Evolutionary conservation across 352 stramenopile genomes (phyloP).

Genomic region (Phytopythium kandeliae): DNA sequence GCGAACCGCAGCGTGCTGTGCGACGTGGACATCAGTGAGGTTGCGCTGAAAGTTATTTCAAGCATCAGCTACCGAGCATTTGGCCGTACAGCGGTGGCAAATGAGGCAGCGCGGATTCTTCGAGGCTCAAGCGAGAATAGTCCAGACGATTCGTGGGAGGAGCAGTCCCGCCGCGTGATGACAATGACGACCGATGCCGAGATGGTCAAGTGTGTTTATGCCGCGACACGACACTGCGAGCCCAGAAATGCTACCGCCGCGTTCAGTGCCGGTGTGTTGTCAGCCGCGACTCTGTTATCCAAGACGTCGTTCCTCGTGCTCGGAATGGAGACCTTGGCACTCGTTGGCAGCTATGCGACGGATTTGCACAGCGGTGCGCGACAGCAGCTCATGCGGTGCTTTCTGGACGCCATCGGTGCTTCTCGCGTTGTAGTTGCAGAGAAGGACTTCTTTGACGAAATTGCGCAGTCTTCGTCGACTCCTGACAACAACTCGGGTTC

Average conservation of each 20-base stretch:
- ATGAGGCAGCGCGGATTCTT: slow-evolving; percentile 39
- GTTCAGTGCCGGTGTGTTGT: slow-evolving; percentile 11
- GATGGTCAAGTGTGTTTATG: slow-evolving; percentile 12
- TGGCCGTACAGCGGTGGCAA: slow-evolving; percentile 61
- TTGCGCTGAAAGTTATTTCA: slow-evolving; percentile 69
- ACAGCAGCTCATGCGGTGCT: slow-evolving; percentile 57
- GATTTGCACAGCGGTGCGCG: slow-evolving; percentile 33
- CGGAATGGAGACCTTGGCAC: slow-evolving; percentile 60
- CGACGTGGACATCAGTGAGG: slow-evolving; percentile 84
- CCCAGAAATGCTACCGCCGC: neutral
- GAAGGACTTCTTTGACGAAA: slow-evolving; percentile 33
- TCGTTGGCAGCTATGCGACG: slow-evolving; percentile 58
- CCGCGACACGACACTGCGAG: slow-evolving; percentile 5
- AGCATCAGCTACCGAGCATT: slow-evolving; percentile 83
- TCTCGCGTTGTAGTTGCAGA: slow-evolving; percentile 49
- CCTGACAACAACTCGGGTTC: neutral
- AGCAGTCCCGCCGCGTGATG: slow-evolving; percentile 4
- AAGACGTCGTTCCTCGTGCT: slow-evolving; percentile 72
- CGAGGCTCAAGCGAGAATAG: slow-evolving; percentile 6
- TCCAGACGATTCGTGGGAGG: slow-evolving; percentile 3
- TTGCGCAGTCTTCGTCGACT: neutral
- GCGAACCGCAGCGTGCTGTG: slow-evolving; percentile 73
- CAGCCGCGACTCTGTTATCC: slow-evolving; percentile 33
- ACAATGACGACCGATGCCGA: slow-evolving; percentile 16
- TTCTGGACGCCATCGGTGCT: slow-evolving; percentile 40